These are phyloP conservation scores for Eucalyptus albens DNA, from an alignment of 345 rosid genomes.

Conservation along the genomic window DNA sequence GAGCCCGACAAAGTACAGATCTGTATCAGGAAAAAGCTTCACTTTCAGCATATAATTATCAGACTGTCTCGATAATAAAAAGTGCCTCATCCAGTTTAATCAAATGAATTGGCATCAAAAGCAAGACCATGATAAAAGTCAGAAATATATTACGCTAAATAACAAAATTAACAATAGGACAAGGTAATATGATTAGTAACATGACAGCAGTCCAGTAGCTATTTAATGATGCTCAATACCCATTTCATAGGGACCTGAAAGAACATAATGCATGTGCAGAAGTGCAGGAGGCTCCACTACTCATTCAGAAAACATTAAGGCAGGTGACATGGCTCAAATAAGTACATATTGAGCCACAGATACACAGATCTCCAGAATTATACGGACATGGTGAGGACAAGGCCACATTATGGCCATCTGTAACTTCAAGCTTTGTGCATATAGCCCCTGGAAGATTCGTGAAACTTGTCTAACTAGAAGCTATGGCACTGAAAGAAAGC, in stretches of 20 bases:
- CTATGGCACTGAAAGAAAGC: neutral
- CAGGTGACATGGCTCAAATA: neutral
- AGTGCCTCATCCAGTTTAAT: neutral
- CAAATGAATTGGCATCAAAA: neutral
- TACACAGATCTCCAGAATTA: neutral
- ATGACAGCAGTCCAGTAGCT: neutral
- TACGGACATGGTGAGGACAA: neutral
- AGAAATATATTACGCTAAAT: neutral
- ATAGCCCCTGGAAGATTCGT: neutral
- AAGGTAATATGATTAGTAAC: neutral
- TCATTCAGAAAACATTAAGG: neutral
- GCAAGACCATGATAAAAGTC: neutral
- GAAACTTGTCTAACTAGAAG: neutral
- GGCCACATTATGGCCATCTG: neutral
- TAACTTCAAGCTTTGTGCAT: neutral
- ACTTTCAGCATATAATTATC: neutral
- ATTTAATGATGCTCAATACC: neutral
- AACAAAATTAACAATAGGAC: neutral
- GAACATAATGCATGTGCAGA: neutral
- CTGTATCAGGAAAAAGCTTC: conserved; percentile 29
- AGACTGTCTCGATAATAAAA: neutral
- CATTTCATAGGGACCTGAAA: neutral
- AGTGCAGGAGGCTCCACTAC: neutral
- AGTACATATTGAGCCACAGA: neutral
- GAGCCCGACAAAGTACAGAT: conserved; percentile 43